These are phyloP conservation scores for Pelagomonas calceolata DNA, from an alignment of 108 stramenopile species.

Conservation along the genomic window DNA sequence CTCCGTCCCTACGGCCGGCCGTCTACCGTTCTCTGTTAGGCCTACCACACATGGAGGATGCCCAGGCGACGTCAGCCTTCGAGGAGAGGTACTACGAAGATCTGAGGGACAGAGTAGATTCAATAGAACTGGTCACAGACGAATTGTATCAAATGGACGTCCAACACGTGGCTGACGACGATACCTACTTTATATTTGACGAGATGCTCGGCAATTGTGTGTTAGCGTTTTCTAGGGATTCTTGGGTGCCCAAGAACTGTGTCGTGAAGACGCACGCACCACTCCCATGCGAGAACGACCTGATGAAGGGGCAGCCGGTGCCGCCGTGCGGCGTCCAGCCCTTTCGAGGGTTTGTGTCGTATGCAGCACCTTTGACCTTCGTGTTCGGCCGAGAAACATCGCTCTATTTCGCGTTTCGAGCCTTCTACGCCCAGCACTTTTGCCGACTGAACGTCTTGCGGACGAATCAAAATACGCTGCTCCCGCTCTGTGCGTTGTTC, in stretches of 20 bases:
- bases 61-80: background rate
- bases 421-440: constrained; percentile 28
- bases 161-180: constrained; percentile 27
- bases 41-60: constrained; percentile 1
- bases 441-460: constrained; percentile 30
- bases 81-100: constrained; percentile 15
- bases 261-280: background rate
- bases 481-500: constrained; percentile 23
- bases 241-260: background rate
- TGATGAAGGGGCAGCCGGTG: background rate
- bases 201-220: constrained; percentile 15
- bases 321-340: constrained; percentile 16
- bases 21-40: constrained; percentile 22
- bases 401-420: constrained; percentile 23
- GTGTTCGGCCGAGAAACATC: constrained; percentile 23
- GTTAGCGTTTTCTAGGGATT: constrained; percentile 1
- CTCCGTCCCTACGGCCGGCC: constrained; percentile 20
- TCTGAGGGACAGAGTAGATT: constrained; percentile 12
- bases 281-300: background rate
- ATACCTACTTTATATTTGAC: constrained; percentile 34
- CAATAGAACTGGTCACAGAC: constrained; percentile 26
- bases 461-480: constrained; percentile 12
- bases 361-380: constrained; percentile 27
- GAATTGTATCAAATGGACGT: constrained; percentile 35
- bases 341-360: constrained; percentile 32